These are phyloP conservation scores for Metschnikowia vanudenii DNA, from an alignment of 805 yeast genomes.

Conservation along the genomic window DNA sequence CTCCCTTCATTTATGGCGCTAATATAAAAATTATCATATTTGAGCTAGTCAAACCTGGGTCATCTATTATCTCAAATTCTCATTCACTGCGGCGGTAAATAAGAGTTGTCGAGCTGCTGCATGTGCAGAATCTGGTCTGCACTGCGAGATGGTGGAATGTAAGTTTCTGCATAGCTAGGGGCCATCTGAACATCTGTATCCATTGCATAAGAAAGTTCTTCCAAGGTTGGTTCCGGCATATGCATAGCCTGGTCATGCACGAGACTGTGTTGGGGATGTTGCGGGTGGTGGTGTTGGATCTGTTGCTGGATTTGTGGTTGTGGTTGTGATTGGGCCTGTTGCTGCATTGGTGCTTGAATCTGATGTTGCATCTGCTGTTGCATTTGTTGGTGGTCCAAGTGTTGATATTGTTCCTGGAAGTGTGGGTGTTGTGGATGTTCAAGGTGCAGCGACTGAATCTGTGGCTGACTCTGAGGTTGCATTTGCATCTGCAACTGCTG, in stretches of 20 bases:
- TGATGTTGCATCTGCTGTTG: no score
- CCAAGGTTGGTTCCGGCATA: constrained; percentile 7
- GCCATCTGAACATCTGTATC: constrained; percentile 7
- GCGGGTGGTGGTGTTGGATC: no score
- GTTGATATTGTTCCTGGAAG: no score
- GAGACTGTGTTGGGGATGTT: neutral
- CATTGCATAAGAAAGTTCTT: constrained; percentile 9
- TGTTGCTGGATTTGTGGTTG: neutral
- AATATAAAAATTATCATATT: no score
- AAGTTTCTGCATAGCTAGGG: constrained; percentile 3
- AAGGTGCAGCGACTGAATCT: no score
- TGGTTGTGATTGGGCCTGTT: no score
- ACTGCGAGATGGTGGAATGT: neutral
- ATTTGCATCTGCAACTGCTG: no score
- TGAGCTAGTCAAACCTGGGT: neutral
- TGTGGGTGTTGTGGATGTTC: no score
- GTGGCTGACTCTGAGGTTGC: no score
- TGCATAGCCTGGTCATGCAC: neutral
- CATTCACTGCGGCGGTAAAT: constrained; percentile 2
- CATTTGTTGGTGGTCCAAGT: no score
- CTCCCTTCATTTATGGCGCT: no score
- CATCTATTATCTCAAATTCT: neutral
- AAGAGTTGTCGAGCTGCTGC: constrained; percentile 4
- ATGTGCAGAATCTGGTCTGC: constrained; percentile 3
- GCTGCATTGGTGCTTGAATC: no score